Base-by-base conservation (phyloP, 2,329 filamentous ascomycete genomes). In the Sordariomycetes sp. region DNA sequence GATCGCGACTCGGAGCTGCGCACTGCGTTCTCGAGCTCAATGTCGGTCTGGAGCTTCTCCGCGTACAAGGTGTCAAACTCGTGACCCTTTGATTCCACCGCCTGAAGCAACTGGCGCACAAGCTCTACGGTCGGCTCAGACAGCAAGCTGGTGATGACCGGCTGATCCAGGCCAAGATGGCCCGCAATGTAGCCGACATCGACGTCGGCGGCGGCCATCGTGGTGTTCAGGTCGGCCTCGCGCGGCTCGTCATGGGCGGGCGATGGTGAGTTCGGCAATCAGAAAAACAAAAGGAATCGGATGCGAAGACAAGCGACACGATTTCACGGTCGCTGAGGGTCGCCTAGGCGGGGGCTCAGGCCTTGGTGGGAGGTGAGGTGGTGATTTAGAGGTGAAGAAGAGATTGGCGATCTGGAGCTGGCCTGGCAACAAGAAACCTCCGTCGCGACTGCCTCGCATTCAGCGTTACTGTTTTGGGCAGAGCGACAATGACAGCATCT, bases 1-100 rank as follows among this genome's bases (percentile, higher is more conserved):
- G 80, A 79, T 58, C 87, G 84, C 17, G 82, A 78, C 53, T 96
- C 90, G 39, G 82, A 81, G 44, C 75, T 83, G 47, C 87, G 81
- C 31, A 94, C 81, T 14, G 82, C 82, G 57, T 86, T 92, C 57
- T 98, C 92, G 7, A 96, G 73, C 64, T 96, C 88, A 29, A 98
- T 92, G 49, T 94, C 86, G 30, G 85, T 67, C 45, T 86, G 81
- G 29, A 95, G 71, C 62, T 95, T 96, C 44, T 94, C 85, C 8
- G 90, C 81, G 47, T 82, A 86, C 26, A 94, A 63, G 25, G 79
- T 73, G 53, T 94, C 86, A 48, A 76, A 81, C 49, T 94, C 86
- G 48, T 80, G 83, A 23, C 85, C 86, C 57, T 92, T 94, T 20
- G 67, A 64, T 17, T 80, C 73, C 34, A 96, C 75, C 18, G 83